Percentiles rank a stretch among this genome's conserved stretches.
phyloP scores from a whole-genome alignment of 306 rosid species.

The Mucuna pruriens region DNA sequence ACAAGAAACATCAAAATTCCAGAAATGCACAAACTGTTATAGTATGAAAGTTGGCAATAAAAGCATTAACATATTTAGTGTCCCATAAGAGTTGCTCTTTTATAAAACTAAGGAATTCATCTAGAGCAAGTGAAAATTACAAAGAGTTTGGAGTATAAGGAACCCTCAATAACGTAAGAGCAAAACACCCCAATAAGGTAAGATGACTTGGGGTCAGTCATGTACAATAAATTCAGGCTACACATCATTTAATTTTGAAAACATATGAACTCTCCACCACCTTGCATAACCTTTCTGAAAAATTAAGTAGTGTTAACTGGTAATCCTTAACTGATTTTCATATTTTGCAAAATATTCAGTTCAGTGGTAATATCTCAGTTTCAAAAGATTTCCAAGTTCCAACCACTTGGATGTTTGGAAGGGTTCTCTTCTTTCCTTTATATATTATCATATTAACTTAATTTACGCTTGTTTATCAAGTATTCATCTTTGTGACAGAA shows the following conservation, averaged over 20 bases:
- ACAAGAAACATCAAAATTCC: too few relatives aligned
- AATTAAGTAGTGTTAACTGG: not conserved
- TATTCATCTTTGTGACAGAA: not conserved
- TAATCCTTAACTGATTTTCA: not conserved
- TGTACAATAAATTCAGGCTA: not conserved
- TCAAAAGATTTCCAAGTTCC: conserved; percentile 11
- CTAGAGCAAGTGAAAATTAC: too few relatives aligned
- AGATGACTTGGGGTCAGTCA: not conserved
- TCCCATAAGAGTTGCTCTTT: too few relatives aligned
- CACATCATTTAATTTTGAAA: not conserved
- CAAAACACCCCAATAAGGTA: too few relatives aligned
- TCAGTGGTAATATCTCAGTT: not conserved
- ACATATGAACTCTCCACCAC: not conserved
- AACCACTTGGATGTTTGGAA: not conserved
- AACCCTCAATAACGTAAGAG: too few relatives aligned
- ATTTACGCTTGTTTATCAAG: not conserved
- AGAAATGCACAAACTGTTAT: too few relatives aligned
- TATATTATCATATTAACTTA: conserved; percentile 5
- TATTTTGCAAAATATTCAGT: not conserved
- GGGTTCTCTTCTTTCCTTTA: too few relatives aligned
- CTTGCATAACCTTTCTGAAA: not conserved
- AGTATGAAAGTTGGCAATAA: too few relatives aligned
- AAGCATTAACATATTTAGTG: too few relatives aligned
- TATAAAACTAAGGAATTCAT: too few relatives aligned
- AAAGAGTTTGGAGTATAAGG: too few relatives aligned